Percentiles rank a stretch among this genome's conserved stretches.
phyloP scores from a whole-genome alignment of 2,329 filamentous ascomycete genomes.

The Aspergillus novofumigatus region DNA sequence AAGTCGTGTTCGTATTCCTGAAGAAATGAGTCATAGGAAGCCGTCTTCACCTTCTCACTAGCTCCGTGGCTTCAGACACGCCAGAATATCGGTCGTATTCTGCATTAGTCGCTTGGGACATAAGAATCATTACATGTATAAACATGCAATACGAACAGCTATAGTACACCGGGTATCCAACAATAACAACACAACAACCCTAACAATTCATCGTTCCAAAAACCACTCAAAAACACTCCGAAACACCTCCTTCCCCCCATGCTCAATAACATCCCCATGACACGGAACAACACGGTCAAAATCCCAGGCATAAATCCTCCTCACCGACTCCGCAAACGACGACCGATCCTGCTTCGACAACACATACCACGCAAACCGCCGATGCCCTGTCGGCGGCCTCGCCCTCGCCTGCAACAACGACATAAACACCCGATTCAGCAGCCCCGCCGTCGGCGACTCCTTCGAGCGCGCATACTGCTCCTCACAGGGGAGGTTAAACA shows the following conservation, averaged over 20 bases:
- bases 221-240: slow-evolving; percentile 78
- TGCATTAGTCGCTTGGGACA: not conserved
- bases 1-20: not conserved
- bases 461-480: slow-evolving; percentile 71
- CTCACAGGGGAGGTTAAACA: slow-evolving; percentile 82
- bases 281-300: slow-evolving; percentile 82
- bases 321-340: slow-evolving; percentile 65
- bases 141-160: not conserved
- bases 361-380: slow-evolving; percentile 76
- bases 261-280: slow-evolving; percentile 83
- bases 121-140: too few relatives aligned
- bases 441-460: slow-evolving; percentile 51
- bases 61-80: not conserved
- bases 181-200: not conserved
- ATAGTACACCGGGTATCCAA: not conserved
- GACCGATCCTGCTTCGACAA: slow-evolving; percentile 57
- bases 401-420: slow-evolving; percentile 53
- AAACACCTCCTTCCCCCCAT: slow-evolving; percentile 69
- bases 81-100: not conserved
- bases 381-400: slow-evolving; percentile 61
- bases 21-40: not conserved
- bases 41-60: not conserved
- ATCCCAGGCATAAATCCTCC: slow-evolving; percentile 70
- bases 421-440: slow-evolving; percentile 54
- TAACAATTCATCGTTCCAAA: not conserved